Conservation (phyloP, 169 alveolate genomes). For the Babesia bovis region DNA sequence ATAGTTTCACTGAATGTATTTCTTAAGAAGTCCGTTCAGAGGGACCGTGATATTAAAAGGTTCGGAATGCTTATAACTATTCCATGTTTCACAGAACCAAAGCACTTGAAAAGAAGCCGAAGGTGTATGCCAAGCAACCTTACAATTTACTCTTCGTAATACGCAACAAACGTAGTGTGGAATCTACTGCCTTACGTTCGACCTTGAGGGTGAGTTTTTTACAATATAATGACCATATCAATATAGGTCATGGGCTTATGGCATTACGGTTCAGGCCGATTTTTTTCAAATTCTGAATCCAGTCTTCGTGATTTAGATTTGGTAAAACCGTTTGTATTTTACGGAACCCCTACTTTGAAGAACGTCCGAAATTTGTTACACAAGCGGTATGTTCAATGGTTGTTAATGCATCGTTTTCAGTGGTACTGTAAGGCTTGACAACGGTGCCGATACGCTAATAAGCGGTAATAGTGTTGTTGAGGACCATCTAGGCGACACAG, state of each 20-base stretch:
- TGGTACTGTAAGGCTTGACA: slow-evolving; percentile 35
- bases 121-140: background rate
- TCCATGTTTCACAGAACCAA: background rate
- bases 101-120: slow-evolving; percentile 32
- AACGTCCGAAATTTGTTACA: slow-evolving; percentile 40
- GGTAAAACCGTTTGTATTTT: slow-evolving; percentile 63
- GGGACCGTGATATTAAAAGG: slow-evolving; percentile 47
- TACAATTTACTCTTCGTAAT: slow-evolving; percentile 52
- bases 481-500: slow-evolving; percentile 29
- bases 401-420: background rate
- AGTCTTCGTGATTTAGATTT: slow-evolving; percentile 3
- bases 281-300: slow-evolving; percentile 37
- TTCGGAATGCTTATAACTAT: background rate
- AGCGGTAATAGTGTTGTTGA: slow-evolving; percentile 42
- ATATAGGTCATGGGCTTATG: slow-evolving; percentile 42
- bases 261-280: slow-evolving; percentile 28
- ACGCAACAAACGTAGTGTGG: slow-evolving; percentile 44
- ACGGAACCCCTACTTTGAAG: slow-evolving; percentile 40
- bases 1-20: slow-evolving; percentile 45
- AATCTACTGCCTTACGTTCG: slow-evolving; percentile 20
- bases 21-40: slow-evolving; percentile 22
- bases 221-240: background rate
- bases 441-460: slow-evolving; percentile 14
- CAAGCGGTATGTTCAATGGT: slow-evolving; percentile 21
- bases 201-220: slow-evolving; percentile 25